phyloP scores from a whole-genome alignment of 768 basidiomycete species.

The Steccherinum ochraceum region DNA sequence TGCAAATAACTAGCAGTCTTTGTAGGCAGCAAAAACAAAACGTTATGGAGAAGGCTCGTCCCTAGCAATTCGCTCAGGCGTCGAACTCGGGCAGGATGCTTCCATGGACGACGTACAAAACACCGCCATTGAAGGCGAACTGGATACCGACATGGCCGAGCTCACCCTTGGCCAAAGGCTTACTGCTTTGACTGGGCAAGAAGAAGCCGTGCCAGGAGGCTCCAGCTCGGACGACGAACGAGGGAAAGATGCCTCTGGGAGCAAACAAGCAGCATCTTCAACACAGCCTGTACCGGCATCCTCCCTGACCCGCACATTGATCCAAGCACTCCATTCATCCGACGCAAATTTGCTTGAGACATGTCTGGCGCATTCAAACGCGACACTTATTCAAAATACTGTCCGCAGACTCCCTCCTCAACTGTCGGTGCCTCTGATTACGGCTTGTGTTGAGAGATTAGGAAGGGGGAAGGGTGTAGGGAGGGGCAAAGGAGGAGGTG shows the following conservation, averaged over 20 bases:
- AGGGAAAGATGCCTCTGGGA: constrained; percentile 15
- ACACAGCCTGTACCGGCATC: constrained; percentile 59
- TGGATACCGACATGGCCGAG: constrained; percentile 85
- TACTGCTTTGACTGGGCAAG: constrained; percentile 57
- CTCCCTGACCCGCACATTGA: constrained; percentile 88
- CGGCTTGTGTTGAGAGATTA: constrained; percentile 84
- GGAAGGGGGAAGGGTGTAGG: constrained; percentile 66
- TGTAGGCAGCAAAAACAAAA: constrained; percentile 43
- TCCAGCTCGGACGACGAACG: constrained; percentile 46
- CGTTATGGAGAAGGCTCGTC: constrained; percentile 63
- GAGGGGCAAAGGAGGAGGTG: constrained; percentile 72
- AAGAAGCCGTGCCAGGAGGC: constrained; percentile 29
- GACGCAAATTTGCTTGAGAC: constrained; percentile 85
- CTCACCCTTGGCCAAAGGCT: constrained; percentile 88
- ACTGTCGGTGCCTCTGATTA: constrained; percentile 78
- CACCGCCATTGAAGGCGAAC: constrained; percentile 55
- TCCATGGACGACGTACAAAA: constrained; percentile 42
- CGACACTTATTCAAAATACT: constrained; percentile 78
- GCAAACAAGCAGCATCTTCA: constrained; percentile 25
- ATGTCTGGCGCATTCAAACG: constrained; percentile 79
- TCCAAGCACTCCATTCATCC: constrained; percentile 93
- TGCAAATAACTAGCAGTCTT: neutral
- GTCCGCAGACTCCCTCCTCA: constrained; percentile 82
- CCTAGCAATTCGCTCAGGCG: constrained; percentile 61
- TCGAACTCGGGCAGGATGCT: constrained; percentile 53